A percentile compares a stretch with the other conserved stretches of the same genome.
Conservation (phyloP, 805 yeast genomes). For the Metschnikowia amazonensis region DNA sequence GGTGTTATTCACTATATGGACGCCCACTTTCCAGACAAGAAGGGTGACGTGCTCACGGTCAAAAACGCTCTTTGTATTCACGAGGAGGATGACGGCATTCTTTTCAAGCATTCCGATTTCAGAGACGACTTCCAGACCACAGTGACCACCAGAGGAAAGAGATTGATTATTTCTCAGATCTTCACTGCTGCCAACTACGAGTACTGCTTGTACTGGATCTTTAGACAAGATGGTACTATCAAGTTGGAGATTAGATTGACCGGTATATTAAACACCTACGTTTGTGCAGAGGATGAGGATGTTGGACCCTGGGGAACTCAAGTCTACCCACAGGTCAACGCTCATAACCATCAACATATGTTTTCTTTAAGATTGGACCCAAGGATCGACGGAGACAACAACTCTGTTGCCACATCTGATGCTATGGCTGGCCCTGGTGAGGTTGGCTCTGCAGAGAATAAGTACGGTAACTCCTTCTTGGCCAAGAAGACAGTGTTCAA, state of each 20-base stretch:
- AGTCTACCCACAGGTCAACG: slow-evolving; percentile 77
- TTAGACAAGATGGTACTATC: slow-evolving; percentile 81
- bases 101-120: slow-evolving; percentile 80
- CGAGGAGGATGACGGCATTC: slow-evolving; percentile 79
- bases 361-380: slow-evolving; percentile 77
- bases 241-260: slow-evolving; percentile 76
- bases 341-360: slow-evolving; percentile 84
- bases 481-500: slow-evolving; percentile 63
- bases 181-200: slow-evolving; percentile 87
- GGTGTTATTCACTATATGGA: slow-evolving; percentile 82
- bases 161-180: slow-evolving; percentile 70
- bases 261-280: slow-evolving; percentile 75
- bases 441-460: slow-evolving; percentile 64
- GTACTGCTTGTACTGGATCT: slow-evolving; percentile 79
- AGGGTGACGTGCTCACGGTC: slow-evolving; percentile 66
- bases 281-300: slow-evolving; percentile 60
- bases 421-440: slow-evolving; percentile 57
- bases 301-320: slow-evolving; percentile 75
- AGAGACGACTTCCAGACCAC: slow-evolving; percentile 75
- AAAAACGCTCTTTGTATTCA: slow-evolving; percentile 81
- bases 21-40: slow-evolving; percentile 66
- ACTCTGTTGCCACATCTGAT: slow-evolving; percentile 67
- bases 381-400: slow-evolving; percentile 74
- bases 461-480: slow-evolving; percentile 75
- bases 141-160: slow-evolving; percentile 71